Base-by-base conservation (phyloP, 306 rosid genomes). In the Vicia faba region DNA sequence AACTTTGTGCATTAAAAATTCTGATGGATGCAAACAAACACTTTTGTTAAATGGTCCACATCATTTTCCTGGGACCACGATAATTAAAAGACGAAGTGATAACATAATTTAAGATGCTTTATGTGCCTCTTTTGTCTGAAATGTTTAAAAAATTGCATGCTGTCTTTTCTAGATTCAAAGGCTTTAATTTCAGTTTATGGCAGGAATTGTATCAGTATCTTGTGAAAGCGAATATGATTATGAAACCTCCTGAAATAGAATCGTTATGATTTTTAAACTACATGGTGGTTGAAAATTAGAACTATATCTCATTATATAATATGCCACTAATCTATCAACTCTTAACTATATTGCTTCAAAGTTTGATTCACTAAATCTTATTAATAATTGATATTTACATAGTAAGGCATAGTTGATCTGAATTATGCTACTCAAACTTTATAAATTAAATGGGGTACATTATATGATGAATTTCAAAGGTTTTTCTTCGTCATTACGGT, bases 51-150 rank as follows among this genome's bases (percentile, higher is more conserved):
- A 62, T 62, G 82, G 72, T 82, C 49, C 55, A 64, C 54, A 73
- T 70, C 71, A 70, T 50, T 58, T 58, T 25, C 11, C 1, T 4
- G 79, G 81, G 82, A 80, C 84, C 80, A 77, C 66, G 12, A 49
- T 49, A 29, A 61, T 56, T 15, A 53, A 75, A 49, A 64, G 71
- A 38, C 13, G 41, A 46, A 56, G 33, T 66, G 68, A 68, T 79
- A 79, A 72, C 62, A 62, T 73, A 68, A 58, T 70, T 71, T 67
- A 61, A 68, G 69, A 54, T 65, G 54, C 83, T 68, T 57, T 19
- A 72, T 61, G 73, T 61, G 78, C 68, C 66, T 64, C 70, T 25
- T 70, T 50, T 62, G 57, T 62, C 62, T 68, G 45, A 36, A 61
- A 75, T 66, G 46, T 70, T 73, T 63, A 35, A 73, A 73, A 72